A percentile compares a stretch with the other conserved stretches of the same genome.
Evolutionary conservation across 768 basidiomycete genomes (phyloP).

Genomic region (Suillus subaureus): DNA sequence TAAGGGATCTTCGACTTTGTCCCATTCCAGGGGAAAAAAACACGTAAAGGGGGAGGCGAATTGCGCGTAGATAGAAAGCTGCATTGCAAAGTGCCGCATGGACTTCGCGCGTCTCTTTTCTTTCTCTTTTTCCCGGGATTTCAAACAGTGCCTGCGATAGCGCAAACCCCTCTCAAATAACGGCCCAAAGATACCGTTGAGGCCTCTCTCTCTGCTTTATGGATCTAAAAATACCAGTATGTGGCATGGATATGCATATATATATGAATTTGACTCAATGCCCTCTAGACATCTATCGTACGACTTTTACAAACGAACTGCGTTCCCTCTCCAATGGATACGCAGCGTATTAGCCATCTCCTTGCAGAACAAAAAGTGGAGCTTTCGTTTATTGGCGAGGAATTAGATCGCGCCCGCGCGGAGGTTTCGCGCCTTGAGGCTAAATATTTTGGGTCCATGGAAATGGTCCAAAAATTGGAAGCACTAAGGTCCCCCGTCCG

Average conservation of each 20-base stretch:
- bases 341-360: constrained; percentile 16
- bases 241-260: constrained; percentile 11
- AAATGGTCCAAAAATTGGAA: constrained; percentile 27
- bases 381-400: constrained; percentile 17
- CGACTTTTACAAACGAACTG: constrained; percentile 31
- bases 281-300: constrained; percentile 26
- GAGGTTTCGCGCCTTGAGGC: constrained; percentile 23
- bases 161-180: not conserved
- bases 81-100: not conserved
- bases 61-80: not conserved
- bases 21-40: not conserved
- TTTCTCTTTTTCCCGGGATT: not conserved
- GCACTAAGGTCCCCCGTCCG: constrained; percentile 32
- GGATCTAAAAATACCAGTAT: constrained; percentile 27
- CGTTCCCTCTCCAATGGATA: constrained; percentile 28
- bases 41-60: constrained; percentile 12
- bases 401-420: constrained; percentile 26
- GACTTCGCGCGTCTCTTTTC: constrained; percentile 3
- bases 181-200: not conserved
- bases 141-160: constrained; percentile 2
- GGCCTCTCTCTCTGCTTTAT: no score
- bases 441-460: constrained; percentile 10
- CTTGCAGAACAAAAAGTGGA: constrained; percentile 20
- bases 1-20: not conserved
- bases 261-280: not conserved